Evolutionary conservation across 2,329 filamentous ascomycete genomes (phyloP).

Genomic region (Aquanectria penicillioides): DNA sequence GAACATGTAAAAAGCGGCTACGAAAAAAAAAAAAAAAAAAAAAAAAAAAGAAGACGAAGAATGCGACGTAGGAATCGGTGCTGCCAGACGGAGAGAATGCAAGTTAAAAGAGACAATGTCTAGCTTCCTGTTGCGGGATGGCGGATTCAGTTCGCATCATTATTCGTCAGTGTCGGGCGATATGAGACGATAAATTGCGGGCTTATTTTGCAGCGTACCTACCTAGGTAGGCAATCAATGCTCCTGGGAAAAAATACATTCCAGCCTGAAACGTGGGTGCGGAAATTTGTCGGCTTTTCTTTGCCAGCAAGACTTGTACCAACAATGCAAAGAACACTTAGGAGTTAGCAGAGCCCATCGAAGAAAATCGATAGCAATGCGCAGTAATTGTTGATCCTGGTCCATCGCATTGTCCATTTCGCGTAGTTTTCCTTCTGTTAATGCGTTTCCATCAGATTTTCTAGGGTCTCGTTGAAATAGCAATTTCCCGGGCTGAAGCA

Average conservation of each 20-base stretch:
- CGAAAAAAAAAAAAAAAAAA: neutral
- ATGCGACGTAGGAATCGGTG: neutral
- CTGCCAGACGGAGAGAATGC: neutral
- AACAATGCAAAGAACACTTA: neutral
- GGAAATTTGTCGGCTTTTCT: conserved; percentile 20
- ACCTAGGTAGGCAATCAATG: conserved; percentile 10
- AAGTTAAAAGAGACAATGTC: neutral
- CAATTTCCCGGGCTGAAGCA: conserved; percentile 29
- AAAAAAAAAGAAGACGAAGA: too few relatives aligned
- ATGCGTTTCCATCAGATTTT: neutral
- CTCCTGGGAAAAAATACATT: conserved; percentile 11
- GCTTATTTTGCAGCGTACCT: conserved; percentile 9
- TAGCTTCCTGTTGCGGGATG: conserved; percentile 21
- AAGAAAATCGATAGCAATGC: too few relatives aligned
- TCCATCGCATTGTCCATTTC: too few relatives aligned
- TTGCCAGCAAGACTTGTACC: neutral
- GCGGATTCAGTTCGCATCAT: conserved; percentile 17
- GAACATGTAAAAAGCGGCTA: neutral
- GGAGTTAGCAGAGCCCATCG: too few relatives aligned
- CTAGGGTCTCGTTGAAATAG: conserved; percentile 17
- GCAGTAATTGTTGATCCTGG: too few relatives aligned
- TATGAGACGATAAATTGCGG: conserved; percentile 29
- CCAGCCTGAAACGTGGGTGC: conserved; percentile 30
- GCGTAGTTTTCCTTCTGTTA: neutral
- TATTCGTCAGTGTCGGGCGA: conserved; percentile 20